phyloP scores from a whole-genome alignment of 441 rosid genomes.

The Gossypium schwendimanii region DNA sequence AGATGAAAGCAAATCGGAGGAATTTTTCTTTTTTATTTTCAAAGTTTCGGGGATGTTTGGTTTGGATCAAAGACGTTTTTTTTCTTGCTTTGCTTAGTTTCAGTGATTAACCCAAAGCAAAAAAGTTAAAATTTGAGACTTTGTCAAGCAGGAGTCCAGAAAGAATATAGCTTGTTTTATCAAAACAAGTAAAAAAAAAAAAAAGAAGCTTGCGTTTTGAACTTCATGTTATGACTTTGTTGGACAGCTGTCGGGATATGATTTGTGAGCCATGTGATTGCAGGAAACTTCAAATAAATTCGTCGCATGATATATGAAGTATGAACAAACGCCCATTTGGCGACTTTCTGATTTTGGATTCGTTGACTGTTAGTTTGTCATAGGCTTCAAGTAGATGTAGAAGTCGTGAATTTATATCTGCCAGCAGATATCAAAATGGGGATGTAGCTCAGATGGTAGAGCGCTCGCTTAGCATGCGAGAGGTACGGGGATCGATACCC shows the following conservation, averaged over 20 bases:
- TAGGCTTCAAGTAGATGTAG: too few relatives aligned
- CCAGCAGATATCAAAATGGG: slow-evolving; percentile 18
- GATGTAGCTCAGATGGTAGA: slow-evolving; percentile 99
- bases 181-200: not conserved
- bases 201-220: too few relatives aligned
- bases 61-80: not conserved
- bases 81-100: slow-evolving; percentile 5
- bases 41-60: not conserved
- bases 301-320: not conserved
- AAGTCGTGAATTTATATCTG: too few relatives aligned
- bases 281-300: not conserved
- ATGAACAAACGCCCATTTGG: not conserved
- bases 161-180: not conserved
- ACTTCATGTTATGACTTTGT: too few relatives aligned
- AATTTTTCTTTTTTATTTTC: not conserved
- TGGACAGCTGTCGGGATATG: not conserved
- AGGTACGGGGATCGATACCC: slow-evolving; percentile 80
- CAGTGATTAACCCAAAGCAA: slow-evolving; percentile 27
- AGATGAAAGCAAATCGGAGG: not conserved
- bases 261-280: not conserved
- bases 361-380: not conserved
- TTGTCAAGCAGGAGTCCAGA: not conserved
- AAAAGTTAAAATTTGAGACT: not conserved
- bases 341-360: not conserved
- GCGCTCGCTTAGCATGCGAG: slow-evolving; percentile 99